phyloP scores from a whole-genome alignment of 2,329 filamentous ascomycete genomes.

The Botrytis pseudocinerea region DNA sequence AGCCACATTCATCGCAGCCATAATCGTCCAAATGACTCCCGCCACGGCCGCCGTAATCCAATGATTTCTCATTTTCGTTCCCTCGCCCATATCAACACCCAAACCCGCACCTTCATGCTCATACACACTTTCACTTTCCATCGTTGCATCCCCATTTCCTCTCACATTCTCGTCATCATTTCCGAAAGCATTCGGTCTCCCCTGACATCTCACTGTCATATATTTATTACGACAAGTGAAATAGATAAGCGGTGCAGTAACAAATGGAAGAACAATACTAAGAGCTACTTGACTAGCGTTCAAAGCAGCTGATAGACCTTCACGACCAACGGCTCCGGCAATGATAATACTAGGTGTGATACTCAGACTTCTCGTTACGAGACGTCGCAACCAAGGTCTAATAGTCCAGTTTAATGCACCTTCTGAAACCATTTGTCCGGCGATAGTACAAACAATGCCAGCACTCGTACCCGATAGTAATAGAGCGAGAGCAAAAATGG shows the following conservation, averaged over 20 bases:
- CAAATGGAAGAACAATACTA: conserved; percentile 77
- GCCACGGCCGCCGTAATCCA: conserved; percentile 63
- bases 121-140: conserved; percentile 7
- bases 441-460: conserved; percentile 85
- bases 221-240: conserved; percentile 78
- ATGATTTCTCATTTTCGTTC: conserved; percentile 64
- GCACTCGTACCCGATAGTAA: conserved; percentile 79
- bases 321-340: conserved; percentile 71
- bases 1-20: conserved; percentile 72
- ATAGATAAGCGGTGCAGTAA: conserved; percentile 80
- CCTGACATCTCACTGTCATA: conserved; percentile 58
- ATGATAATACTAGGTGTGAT: conserved; percentile 83
- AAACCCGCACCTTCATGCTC: not conserved
- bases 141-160: conserved; percentile 3
- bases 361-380: conserved; percentile 76
- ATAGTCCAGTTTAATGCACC: conserved; percentile 76
- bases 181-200: not conserved
- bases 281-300: conserved; percentile 77
- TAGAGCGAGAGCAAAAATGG: conserved; percentile 80
- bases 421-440: conserved; percentile 86
- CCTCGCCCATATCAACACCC: conserved; percentile 32
- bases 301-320: conserved; percentile 69
- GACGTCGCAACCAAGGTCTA: conserved; percentile 74
- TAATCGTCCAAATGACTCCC: conserved; percentile 73
- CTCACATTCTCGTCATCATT: conserved; percentile 13